Conservation (phyloP, 1,139 yeast genomes). For the Candida tetrigidarum region DNA sequence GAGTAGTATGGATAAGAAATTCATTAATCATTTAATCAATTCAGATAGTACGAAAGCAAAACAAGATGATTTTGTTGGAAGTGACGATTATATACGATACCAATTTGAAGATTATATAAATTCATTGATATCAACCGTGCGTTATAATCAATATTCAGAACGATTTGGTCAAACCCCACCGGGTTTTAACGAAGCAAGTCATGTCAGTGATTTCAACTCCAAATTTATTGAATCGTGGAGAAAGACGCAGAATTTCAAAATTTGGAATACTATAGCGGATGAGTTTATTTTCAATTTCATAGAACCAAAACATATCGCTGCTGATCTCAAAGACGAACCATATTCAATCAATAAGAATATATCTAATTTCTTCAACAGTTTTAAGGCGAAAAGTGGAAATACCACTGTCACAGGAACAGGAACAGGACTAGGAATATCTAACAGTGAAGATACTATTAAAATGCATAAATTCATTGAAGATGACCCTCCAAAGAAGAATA, state of each 20-base stretch:
- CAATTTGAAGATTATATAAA: conserved; percentile 89
- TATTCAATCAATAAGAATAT: conserved; percentile 21
- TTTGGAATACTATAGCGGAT: conserved; percentile 78
- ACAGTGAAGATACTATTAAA: conserved; percentile 15
- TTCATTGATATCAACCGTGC: conserved; percentile 72
- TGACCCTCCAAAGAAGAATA: conserved; percentile 8
- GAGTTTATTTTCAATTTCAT: conserved; percentile 88
- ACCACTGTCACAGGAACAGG: too few species aligned
- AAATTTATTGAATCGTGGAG: conserved; percentile 70
- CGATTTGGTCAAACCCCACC: conserved; percentile 48
- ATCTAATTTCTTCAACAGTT: conserved; percentile 31
- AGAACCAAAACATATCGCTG: conserved; percentile 72
- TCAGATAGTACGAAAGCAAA: conserved; percentile 13
- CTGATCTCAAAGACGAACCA: conserved; percentile 24
- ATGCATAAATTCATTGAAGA: conserved; percentile 24
- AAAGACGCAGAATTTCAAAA: conserved; percentile 63
- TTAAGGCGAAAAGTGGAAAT: conserved; percentile 21
- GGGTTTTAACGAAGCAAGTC: conserved; percentile 41
- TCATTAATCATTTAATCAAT: conserved; percentile 55
- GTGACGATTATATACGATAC: conserved; percentile 87
- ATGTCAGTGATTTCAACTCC: conserved; percentile 46
- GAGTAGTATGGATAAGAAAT: conserved; percentile 71
- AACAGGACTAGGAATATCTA: too few species aligned
- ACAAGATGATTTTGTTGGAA: conserved; percentile 53
- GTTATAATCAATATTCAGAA: conserved; percentile 64